Conservation (phyloP, 495 filamentous ascomycete genomes). For the Podospora pseudocomata region DNA sequence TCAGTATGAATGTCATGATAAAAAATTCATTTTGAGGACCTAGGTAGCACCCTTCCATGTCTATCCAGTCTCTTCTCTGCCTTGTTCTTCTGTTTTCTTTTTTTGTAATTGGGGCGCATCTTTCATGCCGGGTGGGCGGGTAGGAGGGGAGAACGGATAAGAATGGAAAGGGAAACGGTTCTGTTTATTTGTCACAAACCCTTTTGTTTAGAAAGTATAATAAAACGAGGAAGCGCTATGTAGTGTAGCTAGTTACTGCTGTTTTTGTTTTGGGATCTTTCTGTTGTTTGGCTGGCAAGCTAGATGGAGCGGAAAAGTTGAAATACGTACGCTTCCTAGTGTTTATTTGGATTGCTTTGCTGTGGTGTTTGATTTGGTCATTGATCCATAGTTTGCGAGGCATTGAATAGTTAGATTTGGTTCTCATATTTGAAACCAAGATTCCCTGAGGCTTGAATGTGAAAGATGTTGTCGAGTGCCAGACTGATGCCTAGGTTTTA, state of each 20-base stretch:
- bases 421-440: too few relatives aligned
- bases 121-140: background rate
- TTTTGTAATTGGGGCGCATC: background rate
- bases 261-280: background rate
- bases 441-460: too few relatives aligned
- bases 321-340: background rate
- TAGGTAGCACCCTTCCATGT: slow-evolving; percentile 1
- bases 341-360: background rate
- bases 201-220: background rate
- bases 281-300: background rate
- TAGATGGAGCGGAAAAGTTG: background rate
- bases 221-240: background rate
- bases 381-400: background rate
- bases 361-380: too few relatives aligned
- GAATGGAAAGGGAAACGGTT: background rate
- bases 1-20: background rate
- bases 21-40: background rate
- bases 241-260: background rate
- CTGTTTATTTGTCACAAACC: background rate
- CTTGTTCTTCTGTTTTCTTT: background rate
- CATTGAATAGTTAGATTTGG: background rate
- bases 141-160: background rate
- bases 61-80: slow-evolving; percentile 4
- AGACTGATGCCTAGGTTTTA: too few relatives aligned
- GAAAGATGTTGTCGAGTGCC: too few relatives aligned